phyloP scores from a whole-genome alignment of 495 filamentous ascomycete species.

The Aspergillus cavernicola region DNA sequence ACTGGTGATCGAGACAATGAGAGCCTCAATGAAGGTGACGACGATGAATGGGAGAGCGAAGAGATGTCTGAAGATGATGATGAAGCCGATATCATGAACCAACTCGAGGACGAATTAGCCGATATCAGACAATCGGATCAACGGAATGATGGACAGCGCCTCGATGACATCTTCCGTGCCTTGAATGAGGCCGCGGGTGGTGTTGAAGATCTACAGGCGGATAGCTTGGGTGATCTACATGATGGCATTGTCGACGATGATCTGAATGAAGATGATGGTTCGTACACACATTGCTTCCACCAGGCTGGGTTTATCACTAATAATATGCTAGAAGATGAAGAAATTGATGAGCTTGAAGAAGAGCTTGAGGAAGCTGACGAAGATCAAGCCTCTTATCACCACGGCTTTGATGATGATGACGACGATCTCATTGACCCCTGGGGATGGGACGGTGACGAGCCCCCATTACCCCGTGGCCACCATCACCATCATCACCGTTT shows the following conservation, averaged over 20 bases:
- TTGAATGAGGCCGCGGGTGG: slow-evolving; percentile 40
- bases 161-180: slow-evolving; percentile 41
- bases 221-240: slow-evolving; percentile 38
- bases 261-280: slow-evolving; percentile 64
- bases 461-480: slow-evolving; percentile 40
- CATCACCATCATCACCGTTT: slow-evolving; percentile 50
- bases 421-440: slow-evolving; percentile 52
- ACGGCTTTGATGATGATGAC: slow-evolving; percentile 48
- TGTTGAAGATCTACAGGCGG: slow-evolving; percentile 34
- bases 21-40: slow-evolving; percentile 52
- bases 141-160: slow-evolving; percentile 55
- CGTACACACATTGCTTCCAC: slow-evolving; percentile 29
- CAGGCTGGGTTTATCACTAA: slow-evolving; percentile 10
- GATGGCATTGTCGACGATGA: slow-evolving; percentile 66
- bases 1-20: slow-evolving; percentile 64
- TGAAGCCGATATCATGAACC: slow-evolving; percentile 50
- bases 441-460: slow-evolving; percentile 54
- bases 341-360: slow-evolving; percentile 48
- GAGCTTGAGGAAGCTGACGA: slow-evolving; percentile 49
- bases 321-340: slow-evolving; percentile 44
- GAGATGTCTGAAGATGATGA: slow-evolving; percentile 53
- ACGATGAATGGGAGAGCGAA: slow-evolving; percentile 60
- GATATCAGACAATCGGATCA: slow-evolving; percentile 66
- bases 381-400: slow-evolving; percentile 42
- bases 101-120: slow-evolving; percentile 48